Evolutionary conservation across 2,329 filamentous ascomycete genomes (phyloP).

Genomic region (Gaeumannomyces tritici): DNA sequence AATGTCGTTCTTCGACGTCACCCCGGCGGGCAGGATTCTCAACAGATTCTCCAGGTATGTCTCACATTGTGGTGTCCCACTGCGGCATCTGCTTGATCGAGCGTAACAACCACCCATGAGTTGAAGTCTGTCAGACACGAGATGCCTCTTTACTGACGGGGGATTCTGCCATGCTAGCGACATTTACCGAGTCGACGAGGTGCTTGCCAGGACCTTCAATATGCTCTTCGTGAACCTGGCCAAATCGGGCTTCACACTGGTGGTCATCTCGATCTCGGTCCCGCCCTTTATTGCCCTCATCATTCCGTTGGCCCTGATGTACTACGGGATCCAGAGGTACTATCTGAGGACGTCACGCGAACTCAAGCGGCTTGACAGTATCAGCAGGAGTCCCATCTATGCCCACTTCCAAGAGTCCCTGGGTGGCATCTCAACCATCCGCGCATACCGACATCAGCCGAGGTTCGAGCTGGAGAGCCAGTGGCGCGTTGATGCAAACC

Average conservation of each 20-base stretch:
- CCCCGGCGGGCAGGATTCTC: slow-evolving; percentile 88
- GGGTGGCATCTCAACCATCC: slow-evolving; percentile 87
- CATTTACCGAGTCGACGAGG: slow-evolving; percentile 78
- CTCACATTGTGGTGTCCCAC: background rate
- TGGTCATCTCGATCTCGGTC: slow-evolving; percentile 72
- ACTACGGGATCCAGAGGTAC: slow-evolving; percentile 92
- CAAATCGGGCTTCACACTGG: slow-evolving; percentile 71
- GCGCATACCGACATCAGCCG: slow-evolving; percentile 82
- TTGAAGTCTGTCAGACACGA: background rate
- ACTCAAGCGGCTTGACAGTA: slow-evolving; percentile 89
- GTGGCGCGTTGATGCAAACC: slow-evolving; percentile 91
- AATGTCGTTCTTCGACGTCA: slow-evolving; percentile 98
- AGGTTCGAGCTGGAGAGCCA: slow-evolving; percentile 91
- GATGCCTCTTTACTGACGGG: background rate
- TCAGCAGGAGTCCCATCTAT: slow-evolving; percentile 92
- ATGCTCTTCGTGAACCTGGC: slow-evolving; percentile 80
- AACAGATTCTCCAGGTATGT: slow-evolving; percentile 87
- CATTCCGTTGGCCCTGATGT: slow-evolving; percentile 69
- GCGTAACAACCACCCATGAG: too few species aligned
- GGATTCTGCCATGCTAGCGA: slow-evolving; percentile 35
- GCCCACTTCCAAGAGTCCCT: slow-evolving; percentile 98
- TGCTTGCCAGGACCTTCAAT: slow-evolving; percentile 93
- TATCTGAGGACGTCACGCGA: slow-evolving; percentile 94
- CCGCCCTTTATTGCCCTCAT: slow-evolving; percentile 76
- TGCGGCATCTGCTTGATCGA: too few species aligned